These are phyloP conservation scores for Xylaria telfairii DNA, from an alignment of 495 filamentous ascomycete genomes.

Conservation along the genomic window DNA sequence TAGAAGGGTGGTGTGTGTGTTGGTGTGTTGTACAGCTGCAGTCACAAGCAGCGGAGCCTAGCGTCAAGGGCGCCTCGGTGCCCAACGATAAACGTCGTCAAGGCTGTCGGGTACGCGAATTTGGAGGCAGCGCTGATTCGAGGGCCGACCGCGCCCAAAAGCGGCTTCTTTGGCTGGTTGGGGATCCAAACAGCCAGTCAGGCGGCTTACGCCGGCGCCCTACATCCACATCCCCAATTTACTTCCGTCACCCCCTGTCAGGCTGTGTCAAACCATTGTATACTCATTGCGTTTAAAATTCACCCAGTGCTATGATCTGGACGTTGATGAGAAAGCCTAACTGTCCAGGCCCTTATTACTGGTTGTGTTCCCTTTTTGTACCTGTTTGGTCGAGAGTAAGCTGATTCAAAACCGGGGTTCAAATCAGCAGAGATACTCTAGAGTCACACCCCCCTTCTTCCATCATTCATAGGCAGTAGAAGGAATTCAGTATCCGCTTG, in stretches of 20 bases:
- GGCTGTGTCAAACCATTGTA: neutral
- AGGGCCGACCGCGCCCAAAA: slow-evolving; percentile 33
- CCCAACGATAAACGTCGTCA: slow-evolving; percentile 49
- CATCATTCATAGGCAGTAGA: too few species aligned
- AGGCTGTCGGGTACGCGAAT: slow-evolving; percentile 38
- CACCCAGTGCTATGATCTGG: neutral
- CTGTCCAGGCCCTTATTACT: neutral
- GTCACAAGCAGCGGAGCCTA: slow-evolving; percentile 48
- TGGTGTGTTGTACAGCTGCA: slow-evolving; percentile 58
- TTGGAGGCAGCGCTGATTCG: slow-evolving; percentile 36
- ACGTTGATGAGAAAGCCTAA: neutral
- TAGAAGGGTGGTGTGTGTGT: slow-evolving; percentile 25
- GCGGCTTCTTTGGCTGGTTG: slow-evolving; percentile 36
- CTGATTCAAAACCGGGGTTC: slow-evolving; percentile 10
- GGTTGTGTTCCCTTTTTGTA: slow-evolving; percentile 4
- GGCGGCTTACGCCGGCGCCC: slow-evolving; percentile 30
- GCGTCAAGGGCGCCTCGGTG: slow-evolving; percentile 54
- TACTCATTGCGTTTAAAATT: neutral
- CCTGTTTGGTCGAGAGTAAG: slow-evolving; percentile 2
- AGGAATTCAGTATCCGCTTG: slow-evolving; percentile 9
- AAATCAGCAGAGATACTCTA: slow-evolving; percentile 14
- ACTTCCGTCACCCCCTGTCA: slow-evolving; percentile 18
- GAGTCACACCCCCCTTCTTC: slow-evolving; percentile 10
- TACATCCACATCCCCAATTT: slow-evolving; percentile 21
- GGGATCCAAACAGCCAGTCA: slow-evolving; percentile 36